Base-by-base conservation (phyloP, 768 basidiomycete genomes). In the Strobilomyces echinocephalus region DNA sequence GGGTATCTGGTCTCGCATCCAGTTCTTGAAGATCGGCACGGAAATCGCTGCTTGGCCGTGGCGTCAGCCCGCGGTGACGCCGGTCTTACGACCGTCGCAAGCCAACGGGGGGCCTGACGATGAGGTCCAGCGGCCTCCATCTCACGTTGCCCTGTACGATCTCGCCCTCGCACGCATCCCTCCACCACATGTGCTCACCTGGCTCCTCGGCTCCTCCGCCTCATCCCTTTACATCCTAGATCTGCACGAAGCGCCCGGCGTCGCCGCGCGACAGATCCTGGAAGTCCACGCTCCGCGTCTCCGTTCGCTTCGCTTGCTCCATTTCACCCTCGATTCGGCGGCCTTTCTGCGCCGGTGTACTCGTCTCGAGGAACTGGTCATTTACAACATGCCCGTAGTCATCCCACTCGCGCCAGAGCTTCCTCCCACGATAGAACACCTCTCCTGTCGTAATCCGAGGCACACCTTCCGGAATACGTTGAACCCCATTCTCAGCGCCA, bases 251-350 rank as follows among this genome's bases (percentile, higher is more conserved):
- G 44, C 57, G 1, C 73, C 74, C 0, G 68, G 72, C 10, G 31
- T 42, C 4, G 49, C 48, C 4, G 60, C 67, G 34, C 47, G 66
- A 28, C 38, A 57, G 4, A 52, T 67, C 5, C 61, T 79, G n/a
- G 53, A 54, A 9, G 42, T 21, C 0, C 68, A 72, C 44, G 68
- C 70, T 5, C 63, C 68, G 8, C 54, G 57, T n/a, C 64, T 79
- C n/a, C 70, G 72, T 14, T 78, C 78, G 2, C 66, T 79, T 42
- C 73, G 76, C 40, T 52, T 79, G 8, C 68, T 73, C 57, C 67
- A 68, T 24, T 73, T 70, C 60, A 72, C 60, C 56, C 33, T 44
- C 2, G 59, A 69, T 15, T 65, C 72, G 8, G 65, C 69, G 4
- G 60, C 63, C n/a, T 59, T 77, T 30, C 49, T 78, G 18, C 60